Base-by-base conservation (phyloP, 495 filamentous ascomycete genomes). In the Penicillium flavigenum region DNA sequence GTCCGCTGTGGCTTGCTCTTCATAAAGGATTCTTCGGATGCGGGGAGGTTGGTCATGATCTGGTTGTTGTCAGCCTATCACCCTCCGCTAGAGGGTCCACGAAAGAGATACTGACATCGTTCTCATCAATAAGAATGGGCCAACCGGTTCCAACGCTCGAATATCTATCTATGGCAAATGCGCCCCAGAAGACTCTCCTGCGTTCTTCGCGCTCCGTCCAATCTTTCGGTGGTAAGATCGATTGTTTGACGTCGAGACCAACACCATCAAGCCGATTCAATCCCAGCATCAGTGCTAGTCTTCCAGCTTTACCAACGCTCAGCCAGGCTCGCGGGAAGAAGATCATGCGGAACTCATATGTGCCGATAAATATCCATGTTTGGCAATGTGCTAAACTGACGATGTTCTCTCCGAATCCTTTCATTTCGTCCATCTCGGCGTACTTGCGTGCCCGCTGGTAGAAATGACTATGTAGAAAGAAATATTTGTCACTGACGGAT, bases 101-200 rank as follows among this genome's bases (percentile, higher is more conserved):
- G n/a, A 20, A 26, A 46, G 8, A 22, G 2, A 20, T 14, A 70
- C 83, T 76, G 57, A 89, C 86, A 75, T 98, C 94, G 67, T 82
- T 82, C 71, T 99, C 95, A 60, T 98, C 94, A 42, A 98, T 83
- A 0, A 83, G 84, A 86, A 98, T 88, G 2, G 94, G 95, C 94
- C 94, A 98, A 14, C 95, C 95, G 24, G 94, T 98, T 29, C 94
- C 95, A 57, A 98, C 93, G 73, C 92, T 96, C 7, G 94, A 91
- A 71, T 93, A 98, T 51, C 94, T 83, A 69, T 98, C 94, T 54
- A 88, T 72, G 60, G 86, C 90, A 66, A 95, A 98, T 5, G 87
- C 83, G 83, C 93, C 88, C 94, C 94, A 98, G 62, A 98, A 98
- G 0, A 90, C 94, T 63, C 94, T 79, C 56, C 94, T 80, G 65